Evolutionary conservation across 225 moss, liverwort and hornwort species (phyloP), one percentile per base, ranked within the genome.

Genomic region (Polytrichum formosum): DNA sequence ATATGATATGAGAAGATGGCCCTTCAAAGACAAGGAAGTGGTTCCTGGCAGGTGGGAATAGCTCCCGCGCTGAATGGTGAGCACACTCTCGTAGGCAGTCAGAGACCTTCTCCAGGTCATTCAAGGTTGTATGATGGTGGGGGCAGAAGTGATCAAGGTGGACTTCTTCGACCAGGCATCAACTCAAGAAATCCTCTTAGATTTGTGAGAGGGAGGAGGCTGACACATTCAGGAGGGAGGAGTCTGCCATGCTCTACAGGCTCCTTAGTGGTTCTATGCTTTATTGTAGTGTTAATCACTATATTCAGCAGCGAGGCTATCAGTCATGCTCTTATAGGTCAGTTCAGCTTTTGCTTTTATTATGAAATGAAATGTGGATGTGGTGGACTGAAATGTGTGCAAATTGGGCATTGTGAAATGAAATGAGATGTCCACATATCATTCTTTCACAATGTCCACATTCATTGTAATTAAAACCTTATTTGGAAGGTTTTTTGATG

Each of bases 21-120:
- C 75, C 86, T 89, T 54, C 84, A 84, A 77, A 85, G 95, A 85
- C 95, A 89, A 83, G 85, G 82, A 73, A 89, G 90, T 33, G 90
- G 83, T 77, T 79, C 73, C 27, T 78, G 74, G 72, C 78, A 75
- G 75, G 79, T 65, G n/a, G 89, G 81, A 74, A 73, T 75, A 72
- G 65, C 78, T 80, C 74, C 76, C 55, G 73, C 81, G 22, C 66
- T 82, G 31, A 83, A 29, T 69, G 84, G 83, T 65, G 96, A 96
- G 79, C 91, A 84, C 29, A 80, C 84, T 67, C 75, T 80, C 17
- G 69, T 66, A 63, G 54, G 56, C 69, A 70, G 21, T 22, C 85
- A 76, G 33, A 80, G 85, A 30, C 78, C 88, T 46, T 58, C 7
- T 20, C 76, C 83, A 63, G 79, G 81, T 22, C 76, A 76, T 80